phyloP scores from a whole-genome alignment of 1,284 basidiomycete genomes.

The Hemileia vastatrix region DNA sequence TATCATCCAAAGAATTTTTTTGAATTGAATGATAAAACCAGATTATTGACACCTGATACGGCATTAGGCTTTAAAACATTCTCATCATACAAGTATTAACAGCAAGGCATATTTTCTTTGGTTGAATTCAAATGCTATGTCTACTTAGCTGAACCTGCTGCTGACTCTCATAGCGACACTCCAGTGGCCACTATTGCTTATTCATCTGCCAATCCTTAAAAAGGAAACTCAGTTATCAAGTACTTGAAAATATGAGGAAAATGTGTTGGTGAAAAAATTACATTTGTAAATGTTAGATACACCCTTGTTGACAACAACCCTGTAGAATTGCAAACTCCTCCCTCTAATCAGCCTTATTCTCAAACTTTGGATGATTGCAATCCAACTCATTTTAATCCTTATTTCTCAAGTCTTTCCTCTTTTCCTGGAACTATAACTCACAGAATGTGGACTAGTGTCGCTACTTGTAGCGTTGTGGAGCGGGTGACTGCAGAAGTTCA shows the following conservation, averaged over 20 bases:
- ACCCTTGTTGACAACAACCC: constrained; percentile 55
- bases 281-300: constrained; percentile 76
- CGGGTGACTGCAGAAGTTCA: constrained; percentile 87
- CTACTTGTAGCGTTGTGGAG: constrained; percentile 84
- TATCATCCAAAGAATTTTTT: constrained; percentile 98
- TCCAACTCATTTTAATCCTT: constrained; percentile 94
- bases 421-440: constrained; percentile 95
- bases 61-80: constrained; percentile 78
- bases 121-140: constrained; percentile 74
- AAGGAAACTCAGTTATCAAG: constrained; percentile 84
- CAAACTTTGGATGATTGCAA: constrained; percentile 92
- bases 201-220: constrained; percentile 64
- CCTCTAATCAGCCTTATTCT: constrained; percentile 88
- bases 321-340: constrained; percentile 45
- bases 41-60: constrained; percentile 66
- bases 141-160: constrained; percentile 43
- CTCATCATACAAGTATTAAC: constrained; percentile 81
- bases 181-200: constrained; percentile 81
- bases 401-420: constrained; percentile 86
- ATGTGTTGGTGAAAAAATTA: constrained; percentile 62
- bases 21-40: constrained; percentile 76
- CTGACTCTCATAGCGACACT: constrained; percentile 51
- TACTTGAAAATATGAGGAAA: constrained; percentile 84
- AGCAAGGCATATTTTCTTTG: constrained; percentile 71
- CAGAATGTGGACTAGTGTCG: constrained; percentile 91